Percentiles rank a stretch among this genome's conserved stretches.
These are phyloP conservation scores for Botrytis cinerea DNA, from an alignment of 2,329 filamentous ascomycete species.

Conservation along the genomic window DNA sequence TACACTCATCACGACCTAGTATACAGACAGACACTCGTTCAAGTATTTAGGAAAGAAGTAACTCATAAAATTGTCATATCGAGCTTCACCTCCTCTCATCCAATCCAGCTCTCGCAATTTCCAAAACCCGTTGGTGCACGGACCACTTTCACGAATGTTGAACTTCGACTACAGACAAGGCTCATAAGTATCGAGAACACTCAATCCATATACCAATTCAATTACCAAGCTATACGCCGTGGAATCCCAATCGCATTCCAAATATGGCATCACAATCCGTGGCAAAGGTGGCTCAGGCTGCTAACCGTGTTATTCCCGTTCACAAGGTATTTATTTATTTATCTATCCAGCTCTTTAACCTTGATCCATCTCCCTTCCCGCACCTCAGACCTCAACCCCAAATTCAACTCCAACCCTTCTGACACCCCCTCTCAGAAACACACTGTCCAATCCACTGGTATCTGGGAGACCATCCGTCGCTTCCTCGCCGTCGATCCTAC, in stretches of 20 bases:
- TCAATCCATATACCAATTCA: neutral
- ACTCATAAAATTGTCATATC: neutral
- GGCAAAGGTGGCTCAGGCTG: constrained; percentile 60
- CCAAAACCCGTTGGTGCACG: neutral
- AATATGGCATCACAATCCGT: constrained; percentile 52
- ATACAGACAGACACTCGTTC: neutral
- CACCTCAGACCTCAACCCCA: constrained; percentile 31
- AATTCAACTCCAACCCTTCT: constrained; percentile 21
- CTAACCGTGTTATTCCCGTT: constrained; percentile 56
- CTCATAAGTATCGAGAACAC: neutral
- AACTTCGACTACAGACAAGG: neutral
- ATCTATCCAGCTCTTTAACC: neutral
- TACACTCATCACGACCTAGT: neutral
- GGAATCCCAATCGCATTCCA: constrained; percentile 35
- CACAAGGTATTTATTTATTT: constrained; percentile 52
- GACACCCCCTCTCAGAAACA: constrained; percentile 73
- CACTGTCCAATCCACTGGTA: constrained; percentile 82
- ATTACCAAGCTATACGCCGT: constrained; percentile 23
- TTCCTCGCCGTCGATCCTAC: constrained; percentile 79
- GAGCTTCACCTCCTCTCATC: neutral
- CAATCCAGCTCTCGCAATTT: constrained; percentile 5
- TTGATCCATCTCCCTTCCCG: constrained; percentile 23
- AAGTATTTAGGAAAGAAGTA: neutral
- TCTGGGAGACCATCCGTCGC: constrained; percentile 84
- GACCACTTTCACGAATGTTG: constrained; percentile 4